Percentiles rank a stretch among this genome's conserved stretches.
These are phyloP conservation scores for Ligustrum vulgare DNA, from an alignment of 257 asterid species.

Conservation along the genomic window DNA sequence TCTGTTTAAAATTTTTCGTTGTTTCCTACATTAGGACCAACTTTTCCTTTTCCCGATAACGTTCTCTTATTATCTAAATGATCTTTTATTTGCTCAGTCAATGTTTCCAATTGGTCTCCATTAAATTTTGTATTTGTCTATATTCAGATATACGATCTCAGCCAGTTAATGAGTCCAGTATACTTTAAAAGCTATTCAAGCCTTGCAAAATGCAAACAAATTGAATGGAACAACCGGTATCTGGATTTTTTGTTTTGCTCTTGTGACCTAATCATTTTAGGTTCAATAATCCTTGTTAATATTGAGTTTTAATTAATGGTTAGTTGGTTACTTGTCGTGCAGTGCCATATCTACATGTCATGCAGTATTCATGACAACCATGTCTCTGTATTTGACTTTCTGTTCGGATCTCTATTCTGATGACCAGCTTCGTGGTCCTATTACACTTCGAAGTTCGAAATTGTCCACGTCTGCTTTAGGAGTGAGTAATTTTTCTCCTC, in stretches of 20 bases:
- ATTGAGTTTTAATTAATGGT: slow-evolving; percentile 9
- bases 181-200: slow-evolving; percentile 60
- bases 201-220: slow-evolving; percentile 50
- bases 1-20: neutral
- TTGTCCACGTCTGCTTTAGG: slow-evolving; percentile 63
- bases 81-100: neutral
- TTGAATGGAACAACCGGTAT: slow-evolving; percentile 91
- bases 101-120: neutral
- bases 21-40: neutral
- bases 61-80: neutral
- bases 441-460: slow-evolving; percentile 54
- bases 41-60: no score
- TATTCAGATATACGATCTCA: slow-evolving; percentile 69
- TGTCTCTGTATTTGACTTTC: slow-evolving; percentile 60
- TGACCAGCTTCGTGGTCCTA: slow-evolving; percentile 36
- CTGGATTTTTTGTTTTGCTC: slow-evolving; percentile 22
- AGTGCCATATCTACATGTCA: slow-evolving; percentile 75
- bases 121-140: slow-evolving; percentile 8
- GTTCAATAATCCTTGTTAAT: slow-evolving; percentile 1
- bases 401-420: slow-evolving; percentile 61
- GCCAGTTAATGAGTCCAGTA: slow-evolving; percentile 48
- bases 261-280: neutral
- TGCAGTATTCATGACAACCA: slow-evolving; percentile 52
- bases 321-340: slow-evolving; percentile 26
- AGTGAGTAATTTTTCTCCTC: slow-evolving; percentile 41